Conservation (phyloP, 2,329 filamentous ascomycete species). For the Parafenestella ontariensis region DNA sequence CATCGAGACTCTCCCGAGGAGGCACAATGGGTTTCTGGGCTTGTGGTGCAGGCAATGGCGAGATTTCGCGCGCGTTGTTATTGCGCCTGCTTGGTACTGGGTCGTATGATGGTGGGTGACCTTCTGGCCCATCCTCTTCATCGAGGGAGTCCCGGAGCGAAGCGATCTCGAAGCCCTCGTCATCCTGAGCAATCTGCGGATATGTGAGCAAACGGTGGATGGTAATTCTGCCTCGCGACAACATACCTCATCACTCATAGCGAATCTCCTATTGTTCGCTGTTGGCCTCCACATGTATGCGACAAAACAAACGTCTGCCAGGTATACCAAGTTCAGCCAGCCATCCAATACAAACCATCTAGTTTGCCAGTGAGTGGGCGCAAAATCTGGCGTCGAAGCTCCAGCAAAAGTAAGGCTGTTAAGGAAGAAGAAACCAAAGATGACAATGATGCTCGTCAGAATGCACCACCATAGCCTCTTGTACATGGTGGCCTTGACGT, state of each 20-base stretch:
- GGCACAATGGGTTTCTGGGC: constrained; percentile 57
- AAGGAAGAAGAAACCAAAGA: constrained; percentile 98
- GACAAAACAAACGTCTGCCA: constrained; percentile 90
- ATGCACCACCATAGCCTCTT: constrained; percentile 99
- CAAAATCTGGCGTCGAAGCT: constrained; percentile 82
- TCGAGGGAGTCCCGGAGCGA: constrained; percentile 82
- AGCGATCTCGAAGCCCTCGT: constrained; percentile 96
- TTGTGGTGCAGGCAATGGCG: constrained; percentile 61
- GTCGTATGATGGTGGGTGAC: constrained; percentile 51
- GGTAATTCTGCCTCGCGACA: neutral
- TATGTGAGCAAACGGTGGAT: constrained; percentile 36
- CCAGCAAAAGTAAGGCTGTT: constrained; percentile 96
- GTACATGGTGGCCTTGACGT: constrained; percentile 94
- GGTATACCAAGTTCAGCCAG: constrained; percentile 96
- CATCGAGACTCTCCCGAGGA: constrained; percentile 72
- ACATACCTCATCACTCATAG: constrained; percentile 92
- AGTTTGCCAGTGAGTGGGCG: constrained; percentile 96
- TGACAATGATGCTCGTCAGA: constrained; percentile 87
- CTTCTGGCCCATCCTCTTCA: constrained; percentile 61
- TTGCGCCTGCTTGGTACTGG: constrained; percentile 42
- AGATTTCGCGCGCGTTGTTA: constrained; percentile 47
- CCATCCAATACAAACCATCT: constrained; percentile 97
- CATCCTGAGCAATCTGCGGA: constrained; percentile 84
- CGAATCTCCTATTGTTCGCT: constrained; percentile 94
- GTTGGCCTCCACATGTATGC: constrained; percentile 97